These are phyloP conservation scores for Mortierella antarctica DNA, from an alignment of 192 early-diverging fungal species.

Conservation along the genomic window DNA sequence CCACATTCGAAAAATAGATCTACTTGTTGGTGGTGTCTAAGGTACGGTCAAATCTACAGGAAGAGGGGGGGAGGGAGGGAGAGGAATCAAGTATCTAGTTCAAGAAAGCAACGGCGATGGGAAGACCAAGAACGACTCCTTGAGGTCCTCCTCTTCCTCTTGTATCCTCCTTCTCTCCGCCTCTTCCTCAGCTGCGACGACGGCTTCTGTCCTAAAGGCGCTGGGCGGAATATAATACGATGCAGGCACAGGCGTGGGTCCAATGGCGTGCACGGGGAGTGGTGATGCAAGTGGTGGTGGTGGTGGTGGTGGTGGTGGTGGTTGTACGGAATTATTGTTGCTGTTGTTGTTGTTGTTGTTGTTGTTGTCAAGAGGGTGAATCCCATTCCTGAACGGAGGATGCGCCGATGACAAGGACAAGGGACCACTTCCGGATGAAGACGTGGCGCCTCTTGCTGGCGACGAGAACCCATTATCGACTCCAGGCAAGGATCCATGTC, in stretches of 20 bases:
- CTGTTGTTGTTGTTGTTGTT: constrained; percentile 1
- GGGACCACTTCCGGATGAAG: not conserved
- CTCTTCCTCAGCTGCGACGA: constrained; percentile 28
- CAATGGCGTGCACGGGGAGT: constrained; percentile 2
- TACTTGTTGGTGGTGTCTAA: too few relatives aligned
- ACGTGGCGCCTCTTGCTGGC: too few relatives aligned
- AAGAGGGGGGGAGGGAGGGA: too few relatives aligned
- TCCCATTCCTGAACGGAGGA: not conserved
- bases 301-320: not conserved
- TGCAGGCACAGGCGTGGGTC: constrained; percentile 15
- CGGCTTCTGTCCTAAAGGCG: constrained; percentile 42
- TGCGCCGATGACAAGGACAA: not conserved
- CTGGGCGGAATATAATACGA: constrained; percentile 45
- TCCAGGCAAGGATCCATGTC: not conserved
- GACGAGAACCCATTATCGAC: too few relatives aligned
- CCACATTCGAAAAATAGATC: too few relatives aligned
- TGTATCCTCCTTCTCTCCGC: constrained; percentile 15
- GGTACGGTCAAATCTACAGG: too few relatives aligned
- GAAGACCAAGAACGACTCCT: constrained; percentile 28
- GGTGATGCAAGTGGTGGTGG: not conserved
- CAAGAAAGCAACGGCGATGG: constrained; percentile 24
- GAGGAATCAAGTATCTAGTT: not conserved
- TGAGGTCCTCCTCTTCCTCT: constrained; percentile 23
- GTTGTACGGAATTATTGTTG: not conserved
- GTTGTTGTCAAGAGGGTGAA: constrained; percentile 17